Evolutionary conservation across 176 grass and related monocot species (phyloP), one percentile per base, ranked within the genome.

Genomic region (Aegilops sharonensis): DNA sequence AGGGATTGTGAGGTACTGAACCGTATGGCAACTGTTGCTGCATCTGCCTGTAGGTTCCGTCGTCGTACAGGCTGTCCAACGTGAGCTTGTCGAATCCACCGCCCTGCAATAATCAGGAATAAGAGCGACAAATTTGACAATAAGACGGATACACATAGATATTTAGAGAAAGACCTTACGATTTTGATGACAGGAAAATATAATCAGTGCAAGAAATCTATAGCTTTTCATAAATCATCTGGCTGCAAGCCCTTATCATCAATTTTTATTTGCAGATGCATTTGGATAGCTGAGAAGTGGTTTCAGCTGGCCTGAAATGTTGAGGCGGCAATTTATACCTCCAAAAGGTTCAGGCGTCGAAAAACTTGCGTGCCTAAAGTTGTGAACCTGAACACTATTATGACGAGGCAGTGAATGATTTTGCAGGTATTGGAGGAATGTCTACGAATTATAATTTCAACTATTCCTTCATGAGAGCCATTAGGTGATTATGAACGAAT

Each of bases 71-170:
- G 63, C 94, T 94, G 35, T 94, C 90, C 59, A 97, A 39, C 31
- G 61, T 92, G 69, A 97, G 89, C 83, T 94, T 97, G 86, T 97
- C 90, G 20, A 97, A 87, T 79, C 94, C 88, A 85, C 90, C 92
- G 75, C 85, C 94, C 94, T 97, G 80, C 12, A 78, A 82, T 11
- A 78, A 82, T 11, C n/a, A 34, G 15, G 78, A 84, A 60, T 24
- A 87, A 23, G 11, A 14, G 39, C 48, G 7, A 45, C 4, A 72
- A 71, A 18, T 78, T 78, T 65, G 36, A 5, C 23, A 18, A 21
- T n/a, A 18, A 75, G 10, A 56, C 21, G 6, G 73, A 50, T 35
- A 14, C 10, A 57, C 8, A 71, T 6, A 40, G 11, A 9, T 9
- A 37, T 18, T 6, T 6, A 39, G 18, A 29, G 8, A 60, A 24